Evolutionary conservation across 345 rosid species (phyloP), one percentile per base, ranked within the genome.

Genomic region (Raphanus raphanistrum): DNA sequence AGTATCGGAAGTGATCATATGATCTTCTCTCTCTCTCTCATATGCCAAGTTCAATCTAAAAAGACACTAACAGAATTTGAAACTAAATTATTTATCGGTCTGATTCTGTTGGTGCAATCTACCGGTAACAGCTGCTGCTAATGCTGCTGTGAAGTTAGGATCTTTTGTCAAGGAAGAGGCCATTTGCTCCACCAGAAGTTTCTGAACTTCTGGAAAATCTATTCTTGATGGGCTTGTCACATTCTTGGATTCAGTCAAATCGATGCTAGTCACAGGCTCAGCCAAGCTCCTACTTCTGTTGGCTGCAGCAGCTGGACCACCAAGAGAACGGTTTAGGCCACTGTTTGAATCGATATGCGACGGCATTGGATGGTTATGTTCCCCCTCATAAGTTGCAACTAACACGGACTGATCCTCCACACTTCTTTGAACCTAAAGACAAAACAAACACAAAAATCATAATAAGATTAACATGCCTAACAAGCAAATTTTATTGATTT

Each of bases 371-470:
- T 95, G 99, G 83, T 91, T 95, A 84, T 95, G 99, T 79, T 91
- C 99, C 16, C 99, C 99, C 75, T 95, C 99, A 36, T 95, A 95
- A 4, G 99, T 95, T 8, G 99, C 98, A 11, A 95, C 97, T 35
- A 95, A 36, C 6, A 95, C 85, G 0, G 93, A 86, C 68, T 92
- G 99, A 36, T 95, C 99, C 25, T 95, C 98, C 2, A 83, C 85
- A 64, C 92, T 95, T 85, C 99, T 88, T 61, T 95, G 99, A 65
- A 95, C 99, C 98, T 93, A 79, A 80, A 87, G 4, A 48, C 26
- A 78, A 58, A n/a, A 48, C 29, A 15, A 62, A 54, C 26, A 63
- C 15, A 73, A 10, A 21, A 55, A 36, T 43, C 21, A 63, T 12
- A 74, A 36, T 79, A 12, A 78, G 69, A 59, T 66, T 45, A 32